Evolutionary conservation across 2,329 filamentous ascomycete genomes (phyloP), one percentile per base, ranked within the genome.

Genomic region (Botrytis byssoidea): DNA sequence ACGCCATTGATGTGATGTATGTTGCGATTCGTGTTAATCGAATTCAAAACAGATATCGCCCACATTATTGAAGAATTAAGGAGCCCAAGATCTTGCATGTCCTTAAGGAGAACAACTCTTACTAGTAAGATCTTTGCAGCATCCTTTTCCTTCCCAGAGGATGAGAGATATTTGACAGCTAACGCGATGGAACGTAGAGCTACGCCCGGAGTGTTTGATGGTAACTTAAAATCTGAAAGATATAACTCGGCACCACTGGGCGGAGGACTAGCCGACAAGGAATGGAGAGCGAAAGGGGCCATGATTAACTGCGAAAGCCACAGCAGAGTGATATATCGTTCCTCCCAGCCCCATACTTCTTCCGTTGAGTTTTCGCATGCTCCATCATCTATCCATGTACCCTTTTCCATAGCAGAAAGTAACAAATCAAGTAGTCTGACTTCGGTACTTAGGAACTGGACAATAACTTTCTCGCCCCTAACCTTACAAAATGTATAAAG

Each of bases 401-500:
- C 77, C 46, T 87, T 85, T 79, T 97, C 93, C 60, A 97, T 89
- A 25, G 92, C 91, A 2, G 87, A 86, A 14, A 98, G 86, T 75
- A 99, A 86, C 0, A 92, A 87, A 81, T 97, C 95, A 22, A 99
- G 88, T 79, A 95, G 92, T 79, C 88, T 91, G 2, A 94, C 92
- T 82, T 98, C 96, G 76, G 96, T 97, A 81, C 93, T 95, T 77
- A 99, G 85, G 80, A 98, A 98, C 60, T 93, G 90, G 70, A 94
- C 90, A 78, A 99, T 91, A 70, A 99, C 92, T 82, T 98, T 98
- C 81, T 96, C 91, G 37, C 96, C 95, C 71, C 96, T 89, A 69
- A 98, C 92, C 83, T 99, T 99, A 86, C 94, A 98, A 75, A 99
- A 92, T 0, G 91, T 92, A 81, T 98, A 98, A 51, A 99, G 83